phyloP scores from a whole-genome alignment of 169 alveolate genomes.

The Plasmodium yoelii region DNA sequence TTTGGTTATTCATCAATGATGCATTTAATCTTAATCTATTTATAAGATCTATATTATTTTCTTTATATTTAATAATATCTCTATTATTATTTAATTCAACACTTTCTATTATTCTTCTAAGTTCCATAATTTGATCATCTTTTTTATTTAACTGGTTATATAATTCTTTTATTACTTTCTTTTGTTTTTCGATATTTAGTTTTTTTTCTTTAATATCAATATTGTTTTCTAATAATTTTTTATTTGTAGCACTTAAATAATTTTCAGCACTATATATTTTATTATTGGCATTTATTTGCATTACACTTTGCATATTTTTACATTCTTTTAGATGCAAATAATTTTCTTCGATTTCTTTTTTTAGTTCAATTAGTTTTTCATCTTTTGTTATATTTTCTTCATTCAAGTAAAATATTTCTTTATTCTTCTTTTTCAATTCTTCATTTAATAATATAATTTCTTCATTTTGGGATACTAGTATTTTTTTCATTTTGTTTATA shows the following conservation, averaged over 20 bases:
- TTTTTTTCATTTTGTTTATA: constrained; percentile 49
- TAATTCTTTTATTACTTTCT: constrained; percentile 67
- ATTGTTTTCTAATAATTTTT: constrained; percentile 39
- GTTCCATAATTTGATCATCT: constrained; percentile 47
- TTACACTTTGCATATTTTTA: constrained; percentile 26
- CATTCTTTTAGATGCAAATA: constrained; percentile 36
- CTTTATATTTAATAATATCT: constrained; percentile 63
- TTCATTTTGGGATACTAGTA: constrained; percentile 55
- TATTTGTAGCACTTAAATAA: constrained; percentile 26
- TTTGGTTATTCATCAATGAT: constrained; percentile 60
- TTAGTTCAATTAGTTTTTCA: constrained; percentile 60
- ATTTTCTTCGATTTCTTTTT: constrained; percentile 52
- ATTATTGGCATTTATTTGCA: constrained; percentile 41
- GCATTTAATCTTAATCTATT: constrained; percentile 52
- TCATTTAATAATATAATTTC: constrained; percentile 53
- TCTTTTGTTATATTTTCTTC: constrained; percentile 48
- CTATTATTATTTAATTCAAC: constrained; percentile 53
- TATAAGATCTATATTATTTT: constrained; percentile 55
- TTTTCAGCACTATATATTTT: constrained; percentile 47
- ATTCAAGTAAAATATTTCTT: constrained; percentile 43
- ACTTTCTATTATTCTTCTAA: constrained; percentile 46
- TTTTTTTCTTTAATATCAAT: constrained; percentile 39
- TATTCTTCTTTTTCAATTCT: constrained; percentile 34
- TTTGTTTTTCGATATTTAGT: constrained; percentile 65
- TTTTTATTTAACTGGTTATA: constrained; percentile 50